Evolutionary conservation across 2,329 filamentous ascomycete species (phyloP).

Genomic region (Beauveria asiatica): DNA sequence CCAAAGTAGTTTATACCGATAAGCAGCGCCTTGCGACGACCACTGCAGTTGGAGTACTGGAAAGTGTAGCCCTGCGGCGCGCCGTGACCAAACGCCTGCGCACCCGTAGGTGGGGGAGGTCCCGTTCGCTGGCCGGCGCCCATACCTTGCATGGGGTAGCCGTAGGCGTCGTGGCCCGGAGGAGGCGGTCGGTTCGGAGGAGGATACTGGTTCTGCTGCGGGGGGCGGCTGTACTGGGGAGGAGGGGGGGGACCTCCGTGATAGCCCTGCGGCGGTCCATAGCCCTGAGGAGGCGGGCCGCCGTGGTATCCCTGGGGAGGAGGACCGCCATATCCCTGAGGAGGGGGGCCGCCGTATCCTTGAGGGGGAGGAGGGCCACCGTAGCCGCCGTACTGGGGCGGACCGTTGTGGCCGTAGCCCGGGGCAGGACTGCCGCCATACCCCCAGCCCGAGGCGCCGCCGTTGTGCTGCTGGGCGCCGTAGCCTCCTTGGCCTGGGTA

Average conservation of each 20-base stretch:
- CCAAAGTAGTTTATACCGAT: slow-evolving; percentile 79
- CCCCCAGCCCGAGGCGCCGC: slow-evolving; percentile 20
- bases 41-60: slow-evolving; percentile 68
- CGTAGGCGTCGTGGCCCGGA: slow-evolving; percentile 35
- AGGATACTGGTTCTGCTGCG: slow-evolving; percentile 15
- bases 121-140: slow-evolving; percentile 21
- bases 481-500: slow-evolving; percentile 34
- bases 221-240: slow-evolving; percentile 17
- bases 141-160: slow-evolving; percentile 31
- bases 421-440: slow-evolving; percentile 22
- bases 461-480: slow-evolving; percentile 24
- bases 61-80: slow-evolving; percentile 62
- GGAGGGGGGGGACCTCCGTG: slow-evolving; percentile 13
- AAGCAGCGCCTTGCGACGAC: slow-evolving; percentile 62
- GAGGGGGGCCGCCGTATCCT: slow-evolving; percentile 15
- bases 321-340: slow-evolving; percentile 13
- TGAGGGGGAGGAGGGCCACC: slow-evolving; percentile 16
- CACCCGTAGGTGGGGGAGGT: slow-evolving; percentile 38
- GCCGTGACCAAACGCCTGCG: slow-evolving; percentile 57
- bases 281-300: slow-evolving; percentile 16
- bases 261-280: slow-evolving; percentile 15
- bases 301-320: slow-evolving; percentile 18
- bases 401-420: slow-evolving; percentile 18
- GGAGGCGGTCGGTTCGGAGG: slow-evolving; percentile 28
- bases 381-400: slow-evolving; percentile 18